These are phyloP conservation scores for Gossypium aridum DNA, from an alignment of 441 rosid genomes.

Conservation along the genomic window DNA sequence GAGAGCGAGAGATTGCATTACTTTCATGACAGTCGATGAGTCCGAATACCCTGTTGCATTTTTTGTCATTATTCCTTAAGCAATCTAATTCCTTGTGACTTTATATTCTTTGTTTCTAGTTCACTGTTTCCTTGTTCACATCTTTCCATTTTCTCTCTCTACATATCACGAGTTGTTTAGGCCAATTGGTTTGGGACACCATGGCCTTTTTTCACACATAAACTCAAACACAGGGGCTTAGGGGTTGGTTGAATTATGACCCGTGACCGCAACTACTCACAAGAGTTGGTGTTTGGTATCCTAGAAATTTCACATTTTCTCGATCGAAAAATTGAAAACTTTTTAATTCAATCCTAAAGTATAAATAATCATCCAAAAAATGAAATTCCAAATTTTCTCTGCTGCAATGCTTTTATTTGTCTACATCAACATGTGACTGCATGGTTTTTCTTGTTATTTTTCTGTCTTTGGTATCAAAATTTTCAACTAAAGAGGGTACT, in stretches of 20 bases:
- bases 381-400: background rate
- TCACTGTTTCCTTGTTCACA: background rate
- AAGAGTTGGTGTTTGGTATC: background rate
- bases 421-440: background rate
- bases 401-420: background rate
- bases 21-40: background rate
- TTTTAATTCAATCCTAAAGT: too few relatives aligned
- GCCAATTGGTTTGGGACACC: background rate
- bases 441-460: background rate
- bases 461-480: background rate
- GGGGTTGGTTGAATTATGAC: background rate
- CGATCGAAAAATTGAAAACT: too few relatives aligned
- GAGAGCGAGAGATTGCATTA: background rate
- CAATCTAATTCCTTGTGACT: background rate
- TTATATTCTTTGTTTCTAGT: background rate
- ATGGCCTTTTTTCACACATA: background rate
- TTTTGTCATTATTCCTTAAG: background rate
- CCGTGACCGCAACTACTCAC: background rate
- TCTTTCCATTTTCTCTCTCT: background rate
- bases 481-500: background rate
- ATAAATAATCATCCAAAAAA: too few relatives aligned
- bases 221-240: too few relatives aligned
- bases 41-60: background rate
- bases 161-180: background rate
- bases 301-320: background rate